These are phyloP conservation scores for Blastocladiella emersonii DNA, from an alignment of 371 early-diverging fungal species.

Conservation along the genomic window DNA sequence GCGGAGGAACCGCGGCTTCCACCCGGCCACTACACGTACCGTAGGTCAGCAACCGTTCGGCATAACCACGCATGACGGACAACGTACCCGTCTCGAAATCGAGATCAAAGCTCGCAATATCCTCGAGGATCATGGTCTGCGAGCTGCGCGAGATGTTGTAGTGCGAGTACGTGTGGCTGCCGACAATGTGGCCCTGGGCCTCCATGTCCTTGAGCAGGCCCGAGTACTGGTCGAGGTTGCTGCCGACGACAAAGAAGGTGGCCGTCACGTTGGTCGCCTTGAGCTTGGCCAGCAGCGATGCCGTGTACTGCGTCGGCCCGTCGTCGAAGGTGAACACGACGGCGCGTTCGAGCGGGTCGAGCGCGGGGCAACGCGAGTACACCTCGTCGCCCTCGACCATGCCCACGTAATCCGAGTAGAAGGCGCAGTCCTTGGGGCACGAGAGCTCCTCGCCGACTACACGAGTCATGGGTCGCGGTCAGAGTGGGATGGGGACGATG, in stretches of 20 bases:
- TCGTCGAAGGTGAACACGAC: slow-evolving; percentile 11
- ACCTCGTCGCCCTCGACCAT: not conserved
- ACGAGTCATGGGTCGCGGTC: no score
- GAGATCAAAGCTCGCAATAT: not conserved
- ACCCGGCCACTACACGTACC: not conserved
- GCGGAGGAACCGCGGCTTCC: not conserved
- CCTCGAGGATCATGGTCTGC: not conserved
- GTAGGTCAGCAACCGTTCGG: no score
- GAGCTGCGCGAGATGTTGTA: not conserved
- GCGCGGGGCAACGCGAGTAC: not conserved
- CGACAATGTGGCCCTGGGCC: not conserved
- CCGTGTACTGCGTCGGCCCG: slow-evolving; percentile 10
- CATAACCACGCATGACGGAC: no score
- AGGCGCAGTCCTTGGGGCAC: not conserved
- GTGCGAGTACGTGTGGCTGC: not conserved
- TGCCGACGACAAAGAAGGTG: slow-evolving; percentile 15
- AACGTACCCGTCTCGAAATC: no score
- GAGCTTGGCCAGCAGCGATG: slow-evolving; percentile 7
- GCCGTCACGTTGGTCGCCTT: not conserved
- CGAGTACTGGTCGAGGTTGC: not conserved
- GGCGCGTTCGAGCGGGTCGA: not conserved
- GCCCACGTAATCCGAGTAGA: not conserved
- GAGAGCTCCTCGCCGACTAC: not conserved
- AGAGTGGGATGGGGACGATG: no score
- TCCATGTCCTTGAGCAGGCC: no score